phyloP scores from a whole-genome alignment of 2,329 filamentous ascomycete genomes.

The Pseudodiploospora longispora region DNA sequence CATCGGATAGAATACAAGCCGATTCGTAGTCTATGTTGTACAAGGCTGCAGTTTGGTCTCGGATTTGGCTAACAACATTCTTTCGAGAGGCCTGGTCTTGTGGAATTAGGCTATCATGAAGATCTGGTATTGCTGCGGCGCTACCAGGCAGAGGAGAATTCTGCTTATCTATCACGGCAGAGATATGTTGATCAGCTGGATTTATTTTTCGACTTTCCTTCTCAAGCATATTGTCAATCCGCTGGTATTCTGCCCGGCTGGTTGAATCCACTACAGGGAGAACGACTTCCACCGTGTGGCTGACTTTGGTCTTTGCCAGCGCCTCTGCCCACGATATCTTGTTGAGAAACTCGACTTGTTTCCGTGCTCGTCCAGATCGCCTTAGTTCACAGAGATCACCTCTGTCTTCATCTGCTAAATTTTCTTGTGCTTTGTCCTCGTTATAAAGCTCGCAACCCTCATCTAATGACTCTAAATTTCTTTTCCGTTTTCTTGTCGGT shows the following conservation, averaged over 20 bases:
- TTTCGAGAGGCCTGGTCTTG: conserved; percentile 1
- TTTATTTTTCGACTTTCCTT: too few species aligned
- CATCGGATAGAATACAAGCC: conserved; percentile 25
- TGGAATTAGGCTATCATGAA: too few species aligned
- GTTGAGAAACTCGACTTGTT: conserved; percentile 20
- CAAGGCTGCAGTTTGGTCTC: background rate
- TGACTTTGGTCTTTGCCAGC: conserved; percentile 7
- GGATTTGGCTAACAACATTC: background rate
- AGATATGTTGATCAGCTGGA: too few species aligned
- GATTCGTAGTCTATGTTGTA: conserved; percentile 4
- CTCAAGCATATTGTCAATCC: conserved; percentile 2
- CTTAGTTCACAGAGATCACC: conserved; percentile 12
- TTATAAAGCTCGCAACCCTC: too few species aligned
- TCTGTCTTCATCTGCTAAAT: background rate
- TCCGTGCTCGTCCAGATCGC: conserved; percentile 20
- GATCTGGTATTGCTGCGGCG: too few species aligned
- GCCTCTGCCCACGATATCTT: conserved; percentile 22
- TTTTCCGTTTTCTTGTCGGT: too few species aligned
- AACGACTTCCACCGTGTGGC: conserved; percentile 9
- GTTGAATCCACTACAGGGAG: conserved; percentile 6
- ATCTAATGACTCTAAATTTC: too few species aligned
- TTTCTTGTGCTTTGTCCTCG: too few species aligned
- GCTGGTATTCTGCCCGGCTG: conserved; percentile 7
- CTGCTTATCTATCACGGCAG: too few species aligned
- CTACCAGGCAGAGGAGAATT: too few species aligned